Evolutionary conservation across 176 grass and related monocot genomes (phyloP), one percentile per base, ranked within the genome.

Genomic region (Aegilops umbellulata): DNA sequence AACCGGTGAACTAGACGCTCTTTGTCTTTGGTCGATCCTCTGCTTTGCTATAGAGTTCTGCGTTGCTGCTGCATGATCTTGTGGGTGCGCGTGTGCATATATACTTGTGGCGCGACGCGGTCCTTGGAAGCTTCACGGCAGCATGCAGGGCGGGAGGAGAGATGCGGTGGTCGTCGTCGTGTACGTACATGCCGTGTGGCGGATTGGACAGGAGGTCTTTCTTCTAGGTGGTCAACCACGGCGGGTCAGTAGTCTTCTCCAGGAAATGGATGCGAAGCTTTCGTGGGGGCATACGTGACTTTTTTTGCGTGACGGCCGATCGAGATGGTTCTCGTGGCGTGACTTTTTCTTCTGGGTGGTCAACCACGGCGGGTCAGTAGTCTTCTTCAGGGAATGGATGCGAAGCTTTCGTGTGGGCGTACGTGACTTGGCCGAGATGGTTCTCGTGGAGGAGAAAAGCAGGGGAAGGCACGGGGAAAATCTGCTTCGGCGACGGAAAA

Each of bases 101-200:
- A 57, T 51, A 12, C 24, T 0, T 19, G 15, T 4, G 10, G 24
- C 7, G 35, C 7, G 13, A 47, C 64, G 27, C 73, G 81, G 8
- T 60, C 47, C 81, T 9, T 83, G 15, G 87, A 88, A 88, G 87
- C 80, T 88, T 88, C 80, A 88, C 26, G 12, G 42, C 42, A 44
- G 42, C 42, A 44, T 13, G 41, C 41, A 42, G 87, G 87, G 78
- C 15, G 49, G 27, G 2, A n/a, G 36, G 35, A 70, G 69, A 31
- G 49, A 16, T 1, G 31, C 8, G 5, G 1, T 49, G 58, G 55
- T n/a, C 29, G 30, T 32, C 53, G 5, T 35, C 1, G 20, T 2
- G 36, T 8, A 38, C 36, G 36, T 38, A 41, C 47, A 51, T 15
- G 47, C 47, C 15, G 15, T 6, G 47, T 51, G 4, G 47, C 15